Conservation (phyloP, 2,329 filamentous ascomycete species). For the Cladosporium sp. region DNA sequence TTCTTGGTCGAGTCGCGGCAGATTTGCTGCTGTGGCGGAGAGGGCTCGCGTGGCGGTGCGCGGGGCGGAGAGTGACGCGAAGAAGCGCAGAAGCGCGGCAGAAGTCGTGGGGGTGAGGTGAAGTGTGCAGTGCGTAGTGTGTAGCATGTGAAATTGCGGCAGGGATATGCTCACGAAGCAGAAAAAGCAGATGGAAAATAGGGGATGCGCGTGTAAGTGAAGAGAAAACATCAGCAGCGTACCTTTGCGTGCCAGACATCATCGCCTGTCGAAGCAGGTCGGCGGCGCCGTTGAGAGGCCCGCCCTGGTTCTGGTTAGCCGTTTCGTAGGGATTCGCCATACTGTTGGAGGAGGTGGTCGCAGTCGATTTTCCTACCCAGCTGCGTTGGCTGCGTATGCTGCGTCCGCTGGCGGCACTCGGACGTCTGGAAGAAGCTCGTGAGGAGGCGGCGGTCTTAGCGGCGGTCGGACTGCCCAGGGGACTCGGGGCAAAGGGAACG, state of each 20-base stretch:
- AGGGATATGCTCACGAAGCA: conserved; percentile 7
- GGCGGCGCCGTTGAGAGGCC: conserved; percentile 40
- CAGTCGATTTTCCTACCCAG: conserved; percentile 27
- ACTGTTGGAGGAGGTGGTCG: conserved; percentile 22
- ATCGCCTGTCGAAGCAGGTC: conserved; percentile 61
- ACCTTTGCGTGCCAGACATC: conserved; percentile 51
- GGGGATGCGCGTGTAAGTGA: not conserved
- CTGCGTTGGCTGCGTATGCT: conserved; percentile 25
- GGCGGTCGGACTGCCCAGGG: conserved; percentile 13
- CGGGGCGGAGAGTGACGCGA: conserved; percentile 3
- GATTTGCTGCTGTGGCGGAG: conserved; percentile 18
- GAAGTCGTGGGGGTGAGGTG: conserved; percentile 8
- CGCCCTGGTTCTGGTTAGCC: conserved; percentile 47
- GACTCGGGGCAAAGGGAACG: conserved; percentile 23
- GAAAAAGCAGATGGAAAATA: not conserved
- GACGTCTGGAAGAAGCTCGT: conserved; percentile 22
- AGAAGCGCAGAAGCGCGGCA: conserved; percentile 6
- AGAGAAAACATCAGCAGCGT: conserved; percentile 36
- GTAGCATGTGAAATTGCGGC: conserved; percentile 19
- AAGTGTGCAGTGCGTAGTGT: not conserved
- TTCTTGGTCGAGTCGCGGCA: conserved; percentile 2
- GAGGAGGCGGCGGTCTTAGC: conserved; percentile 19
- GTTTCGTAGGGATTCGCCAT: conserved; percentile 30
- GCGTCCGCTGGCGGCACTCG: conserved; percentile 22
- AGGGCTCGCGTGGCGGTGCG: conserved; percentile 17